Evolutionary conservation across 805 yeast species (phyloP).

Genomic region (Pichia manshurica): DNA sequence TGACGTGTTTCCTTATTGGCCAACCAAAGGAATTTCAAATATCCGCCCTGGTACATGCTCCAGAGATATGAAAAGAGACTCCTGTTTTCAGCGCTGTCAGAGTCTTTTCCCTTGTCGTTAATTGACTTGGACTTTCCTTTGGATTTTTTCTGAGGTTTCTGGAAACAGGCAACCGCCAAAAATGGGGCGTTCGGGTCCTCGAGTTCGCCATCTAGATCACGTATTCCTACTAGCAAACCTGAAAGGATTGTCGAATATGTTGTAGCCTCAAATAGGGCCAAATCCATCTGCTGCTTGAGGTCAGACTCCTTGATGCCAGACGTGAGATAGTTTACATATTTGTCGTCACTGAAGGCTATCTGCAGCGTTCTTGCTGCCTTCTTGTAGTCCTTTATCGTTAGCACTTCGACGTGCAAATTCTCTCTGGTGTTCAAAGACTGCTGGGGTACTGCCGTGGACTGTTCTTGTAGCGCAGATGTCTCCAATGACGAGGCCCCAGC

Average conservation of each 20-base stretch:
- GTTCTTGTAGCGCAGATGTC: background rate
- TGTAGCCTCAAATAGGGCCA: slow-evolving; percentile 47
- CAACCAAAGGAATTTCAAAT: slow-evolving; percentile 30
- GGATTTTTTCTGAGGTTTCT: slow-evolving; percentile 24
- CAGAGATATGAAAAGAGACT: slow-evolving; percentile 30
- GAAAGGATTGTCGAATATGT: slow-evolving; percentile 45
- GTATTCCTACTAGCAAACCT: slow-evolving; percentile 45
- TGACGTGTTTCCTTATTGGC: slow-evolving; percentile 40
- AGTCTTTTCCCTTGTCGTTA: background rate
- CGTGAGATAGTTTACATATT: slow-evolving; percentile 46
- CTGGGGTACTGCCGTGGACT: background rate
- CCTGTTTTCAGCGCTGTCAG: slow-evolving; percentile 15
- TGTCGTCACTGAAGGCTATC: slow-evolving; percentile 49
- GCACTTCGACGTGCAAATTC: slow-evolving; percentile 26
- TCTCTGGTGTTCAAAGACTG: slow-evolving; percentile 10
- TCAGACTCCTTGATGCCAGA: slow-evolving; percentile 33
- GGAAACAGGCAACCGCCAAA: slow-evolving; percentile 50
- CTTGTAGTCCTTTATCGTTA: slow-evolving; percentile 39
- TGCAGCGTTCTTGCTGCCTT: slow-evolving; percentile 50
- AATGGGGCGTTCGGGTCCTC: slow-evolving; percentile 38
- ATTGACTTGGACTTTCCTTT: background rate
- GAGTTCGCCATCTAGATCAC: slow-evolving; percentile 43
- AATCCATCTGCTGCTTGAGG: slow-evolving; percentile 38
- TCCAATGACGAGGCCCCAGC: background rate
- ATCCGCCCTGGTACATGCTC: slow-evolving; percentile 32